These are phyloP conservation scores for Cladosporium sp. DNA, from an alignment of 2,329 filamentous ascomycete species.

Conservation along the genomic window DNA sequence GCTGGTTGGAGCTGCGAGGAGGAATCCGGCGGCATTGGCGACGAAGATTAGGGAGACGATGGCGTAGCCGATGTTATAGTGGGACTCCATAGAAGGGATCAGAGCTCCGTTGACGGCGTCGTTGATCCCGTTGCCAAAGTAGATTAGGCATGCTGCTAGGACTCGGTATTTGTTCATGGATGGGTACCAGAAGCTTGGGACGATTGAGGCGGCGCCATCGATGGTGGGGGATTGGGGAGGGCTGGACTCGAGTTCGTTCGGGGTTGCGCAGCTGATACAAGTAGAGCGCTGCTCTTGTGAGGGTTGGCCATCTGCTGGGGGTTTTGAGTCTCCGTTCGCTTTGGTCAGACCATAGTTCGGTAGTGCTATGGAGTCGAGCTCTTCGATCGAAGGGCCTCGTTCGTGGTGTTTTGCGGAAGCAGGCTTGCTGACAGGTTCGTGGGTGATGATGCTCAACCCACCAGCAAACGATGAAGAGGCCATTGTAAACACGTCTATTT, in stretches of 20 bases:
- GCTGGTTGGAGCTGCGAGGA: constrained; percentile 65
- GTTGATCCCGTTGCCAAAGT: constrained; percentile 65
- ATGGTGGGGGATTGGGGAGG: constrained; percentile 44
- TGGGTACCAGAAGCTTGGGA: constrained; percentile 54
- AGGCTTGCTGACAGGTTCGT: constrained; percentile 1
- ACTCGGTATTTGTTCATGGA: constrained; percentile 67
- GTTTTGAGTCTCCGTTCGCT: not conserved
- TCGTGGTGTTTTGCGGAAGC: not conserved
- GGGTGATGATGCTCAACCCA: constrained; percentile 1
- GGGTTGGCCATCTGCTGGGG: not conserved
- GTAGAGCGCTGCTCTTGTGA: constrained; percentile 17
- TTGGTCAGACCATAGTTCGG: constrained; percentile 18
- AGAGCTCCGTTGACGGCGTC: constrained; percentile 68
- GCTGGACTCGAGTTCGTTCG: constrained; percentile 51
- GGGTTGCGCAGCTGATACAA: constrained; percentile 25
- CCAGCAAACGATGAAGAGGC: not conserved
- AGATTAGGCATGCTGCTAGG: constrained; percentile 58
- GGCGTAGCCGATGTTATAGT: constrained; percentile 72
- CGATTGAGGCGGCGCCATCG: constrained; percentile 40
- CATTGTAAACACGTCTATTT: not conserved
- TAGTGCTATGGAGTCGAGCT: constrained; percentile 25
- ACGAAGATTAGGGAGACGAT: constrained; percentile 79
- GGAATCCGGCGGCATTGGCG: constrained; percentile 70
- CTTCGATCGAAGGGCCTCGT: constrained; percentile 20
- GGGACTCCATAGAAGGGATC: constrained; percentile 73